These are phyloP conservation scores for Neonectria neomacrospora DNA, from an alignment of 2,329 filamentous ascomycete species.

Conservation along the genomic window DNA sequence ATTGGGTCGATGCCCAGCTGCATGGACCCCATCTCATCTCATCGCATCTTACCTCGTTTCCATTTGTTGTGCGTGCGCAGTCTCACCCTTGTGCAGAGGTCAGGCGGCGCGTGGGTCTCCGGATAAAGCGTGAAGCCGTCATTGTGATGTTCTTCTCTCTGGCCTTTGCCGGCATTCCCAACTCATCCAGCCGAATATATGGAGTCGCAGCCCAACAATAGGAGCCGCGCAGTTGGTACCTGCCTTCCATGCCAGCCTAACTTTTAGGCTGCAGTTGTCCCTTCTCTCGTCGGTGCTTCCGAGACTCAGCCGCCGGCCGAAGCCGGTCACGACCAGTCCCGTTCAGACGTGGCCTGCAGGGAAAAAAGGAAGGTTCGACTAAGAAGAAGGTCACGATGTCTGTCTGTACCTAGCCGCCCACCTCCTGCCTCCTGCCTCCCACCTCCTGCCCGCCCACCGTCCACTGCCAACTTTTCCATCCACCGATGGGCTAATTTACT, in stretches of 20 bases:
- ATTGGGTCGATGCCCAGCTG: neutral
- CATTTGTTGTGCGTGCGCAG: neutral
- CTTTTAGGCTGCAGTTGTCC: neutral
- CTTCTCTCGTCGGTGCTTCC: neutral
- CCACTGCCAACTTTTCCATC: neutral
- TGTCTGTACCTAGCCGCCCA: neutral
- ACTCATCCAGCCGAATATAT: neutral
- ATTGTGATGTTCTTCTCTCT: neutral
- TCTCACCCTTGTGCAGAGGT: neutral
- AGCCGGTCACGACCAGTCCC: neutral
- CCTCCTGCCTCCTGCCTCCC: neutral
- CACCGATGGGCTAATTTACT: no score
- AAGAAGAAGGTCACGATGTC: neutral
- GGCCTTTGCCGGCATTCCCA: neutral
- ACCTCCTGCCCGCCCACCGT: neutral
- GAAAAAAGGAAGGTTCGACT: neutral
- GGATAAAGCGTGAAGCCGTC: neutral
- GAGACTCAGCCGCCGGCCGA: neutral
- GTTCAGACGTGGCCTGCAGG: neutral
- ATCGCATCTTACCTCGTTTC: constrained; percentile 19
- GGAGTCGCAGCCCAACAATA: neutral
- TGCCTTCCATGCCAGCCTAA: neutral
- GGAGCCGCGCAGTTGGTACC: neutral
- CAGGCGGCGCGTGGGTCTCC: neutral
- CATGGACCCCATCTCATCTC: constrained; percentile 16